Evolutionary conservation across 2,329 filamentous ascomycete species (phyloP).

Genomic region (Cylindrodendrum hubeiense): DNA sequence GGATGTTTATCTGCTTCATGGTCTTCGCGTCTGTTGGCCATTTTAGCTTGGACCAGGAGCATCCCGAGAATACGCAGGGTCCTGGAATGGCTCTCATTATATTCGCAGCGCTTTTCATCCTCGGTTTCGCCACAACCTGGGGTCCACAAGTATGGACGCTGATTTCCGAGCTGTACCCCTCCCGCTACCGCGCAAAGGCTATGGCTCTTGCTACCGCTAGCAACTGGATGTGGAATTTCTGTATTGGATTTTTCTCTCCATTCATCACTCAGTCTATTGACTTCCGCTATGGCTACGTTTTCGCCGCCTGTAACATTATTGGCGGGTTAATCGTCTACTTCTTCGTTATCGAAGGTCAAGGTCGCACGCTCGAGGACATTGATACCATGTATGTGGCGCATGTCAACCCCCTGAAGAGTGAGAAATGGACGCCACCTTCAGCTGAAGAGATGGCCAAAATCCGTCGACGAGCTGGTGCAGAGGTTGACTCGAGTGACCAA

Average conservation of each 20-base stretch:
- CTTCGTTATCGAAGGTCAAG: slow-evolving; percentile 81
- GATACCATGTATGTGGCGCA: slow-evolving; percentile 81
- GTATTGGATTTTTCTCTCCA: slow-evolving; percentile 82
- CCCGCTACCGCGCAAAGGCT: slow-evolving; percentile 69
- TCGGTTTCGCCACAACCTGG: slow-evolving; percentile 76
- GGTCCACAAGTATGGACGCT: slow-evolving; percentile 75
- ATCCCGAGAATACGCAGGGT: slow-evolving; percentile 50
- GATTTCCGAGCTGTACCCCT: slow-evolving; percentile 74
- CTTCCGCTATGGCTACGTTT: slow-evolving; percentile 81
- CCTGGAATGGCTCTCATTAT: slow-evolving; percentile 73
- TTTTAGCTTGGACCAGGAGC: slow-evolving; percentile 58
- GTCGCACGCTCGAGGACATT: slow-evolving; percentile 81
- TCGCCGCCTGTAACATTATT: slow-evolving; percentile 77
- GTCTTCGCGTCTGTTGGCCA: slow-evolving; percentile 67
- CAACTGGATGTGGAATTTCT: slow-evolving; percentile 81
- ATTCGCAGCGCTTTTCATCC: slow-evolving; percentile 73
- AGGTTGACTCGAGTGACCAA: no score
- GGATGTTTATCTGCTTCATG: slow-evolving; percentile 73
- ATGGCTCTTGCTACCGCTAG: slow-evolving; percentile 72
- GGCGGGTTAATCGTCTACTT: slow-evolving; percentile 79
- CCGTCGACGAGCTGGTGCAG: no score
- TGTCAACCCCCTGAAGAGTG: slow-evolving; percentile 73
- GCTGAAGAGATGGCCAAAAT: slow-evolving; percentile 59
- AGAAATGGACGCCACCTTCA: slow-evolving; percentile 62
- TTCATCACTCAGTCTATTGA: slow-evolving; percentile 81